Evolutionary conservation across 1,284 basidiomycete genomes (phyloP).

Genomic region (Ustilago shanxiensis): DNA sequence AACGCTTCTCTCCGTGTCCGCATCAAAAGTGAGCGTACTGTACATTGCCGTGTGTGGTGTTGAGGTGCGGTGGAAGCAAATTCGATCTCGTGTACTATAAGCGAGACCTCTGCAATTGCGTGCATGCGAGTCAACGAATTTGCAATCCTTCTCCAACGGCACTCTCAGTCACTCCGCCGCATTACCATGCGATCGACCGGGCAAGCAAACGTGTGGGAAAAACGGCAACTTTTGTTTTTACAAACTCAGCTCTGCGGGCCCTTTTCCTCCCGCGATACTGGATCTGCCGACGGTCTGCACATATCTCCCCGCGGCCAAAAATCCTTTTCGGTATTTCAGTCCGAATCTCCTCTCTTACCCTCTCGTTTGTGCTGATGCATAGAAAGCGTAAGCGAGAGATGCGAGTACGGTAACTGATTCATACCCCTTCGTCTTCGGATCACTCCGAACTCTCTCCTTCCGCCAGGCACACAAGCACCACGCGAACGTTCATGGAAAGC

Average conservation of each 20-base stretch:
- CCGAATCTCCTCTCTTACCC: background rate
- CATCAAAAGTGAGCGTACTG: no score
- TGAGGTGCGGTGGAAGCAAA: no score
- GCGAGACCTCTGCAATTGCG: no score
- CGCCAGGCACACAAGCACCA: background rate
- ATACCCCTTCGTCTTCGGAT: background rate
- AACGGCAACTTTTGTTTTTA: background rate
- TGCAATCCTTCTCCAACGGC: background rate
- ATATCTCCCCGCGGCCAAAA: background rate
- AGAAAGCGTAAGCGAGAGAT: background rate
- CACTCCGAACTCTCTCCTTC: background rate
- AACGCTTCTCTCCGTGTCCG: conserved; percentile 1
- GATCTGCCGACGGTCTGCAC: background rate
- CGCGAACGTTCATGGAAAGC: background rate
- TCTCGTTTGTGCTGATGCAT: no score
- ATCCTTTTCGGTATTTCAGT: background rate
- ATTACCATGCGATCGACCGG: background rate
- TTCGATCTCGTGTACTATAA: background rate
- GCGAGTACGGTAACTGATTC: background rate
- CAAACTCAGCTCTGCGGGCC: background rate
- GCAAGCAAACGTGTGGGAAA: background rate
- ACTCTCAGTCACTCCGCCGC: background rate
- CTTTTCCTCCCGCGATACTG: background rate
- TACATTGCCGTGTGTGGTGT: no score
- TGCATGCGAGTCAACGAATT: no score